Percentiles rank a stretch among this genome's conserved stretches.
phyloP scores from a whole-genome alignment of 306 rosid genomes.

The Hippophae rhamnoides region DNA sequence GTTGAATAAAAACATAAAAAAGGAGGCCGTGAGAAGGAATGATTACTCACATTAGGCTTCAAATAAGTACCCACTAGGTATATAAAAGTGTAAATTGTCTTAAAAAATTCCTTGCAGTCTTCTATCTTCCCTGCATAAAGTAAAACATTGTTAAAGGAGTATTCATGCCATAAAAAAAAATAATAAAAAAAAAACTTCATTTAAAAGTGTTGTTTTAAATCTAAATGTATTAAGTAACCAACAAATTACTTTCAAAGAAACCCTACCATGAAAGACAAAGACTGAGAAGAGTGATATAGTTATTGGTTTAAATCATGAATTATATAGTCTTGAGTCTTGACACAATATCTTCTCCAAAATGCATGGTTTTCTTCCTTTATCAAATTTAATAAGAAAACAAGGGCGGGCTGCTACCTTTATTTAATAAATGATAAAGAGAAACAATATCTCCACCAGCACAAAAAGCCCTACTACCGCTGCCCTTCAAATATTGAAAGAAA shows the following conservation, averaged over 20 bases:
- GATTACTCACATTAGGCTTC: slow-evolving; percentile 79
- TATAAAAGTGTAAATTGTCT: slow-evolving; percentile 48
- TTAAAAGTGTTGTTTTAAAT: neutral
- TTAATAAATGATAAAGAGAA: slow-evolving; percentile 43
- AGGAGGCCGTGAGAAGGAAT: neutral
- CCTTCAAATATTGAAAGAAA: slow-evolving; percentile 34
- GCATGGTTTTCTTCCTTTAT: no score
- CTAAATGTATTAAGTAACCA: neutral
- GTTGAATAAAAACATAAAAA: neutral
- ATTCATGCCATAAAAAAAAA: neutral
- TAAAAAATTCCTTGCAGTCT: slow-evolving; percentile 58
- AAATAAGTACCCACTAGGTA: slow-evolving; percentile 74
- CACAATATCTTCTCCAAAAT: no score
- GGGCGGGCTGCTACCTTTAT: slow-evolving; percentile 33
- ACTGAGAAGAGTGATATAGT: neutral
- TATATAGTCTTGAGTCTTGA: no score
- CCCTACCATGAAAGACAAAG: neutral
- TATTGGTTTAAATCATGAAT: neutral
- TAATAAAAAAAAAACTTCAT: neutral
- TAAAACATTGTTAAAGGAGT: slow-evolving; percentile 13
- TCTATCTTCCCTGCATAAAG: slow-evolving; percentile 57
- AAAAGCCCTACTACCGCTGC: slow-evolving; percentile 67
- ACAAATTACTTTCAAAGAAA: neutral
- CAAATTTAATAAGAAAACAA: neutral
- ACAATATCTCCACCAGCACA: slow-evolving; percentile 93